These are phyloP conservation scores for Penicillium sp. DNA, from an alignment of 2,329 filamentous ascomycete genomes.

Conservation along the genomic window DNA sequence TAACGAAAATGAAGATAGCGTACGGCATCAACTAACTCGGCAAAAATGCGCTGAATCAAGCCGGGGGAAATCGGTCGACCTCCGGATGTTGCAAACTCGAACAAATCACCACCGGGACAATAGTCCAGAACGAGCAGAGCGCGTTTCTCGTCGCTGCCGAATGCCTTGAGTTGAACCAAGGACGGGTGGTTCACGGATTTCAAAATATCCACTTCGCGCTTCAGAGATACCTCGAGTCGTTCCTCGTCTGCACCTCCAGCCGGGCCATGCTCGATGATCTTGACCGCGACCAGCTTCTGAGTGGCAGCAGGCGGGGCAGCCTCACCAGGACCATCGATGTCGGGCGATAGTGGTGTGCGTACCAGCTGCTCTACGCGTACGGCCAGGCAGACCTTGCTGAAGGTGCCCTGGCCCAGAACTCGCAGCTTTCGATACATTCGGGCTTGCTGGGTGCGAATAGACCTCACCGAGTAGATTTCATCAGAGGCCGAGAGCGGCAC, in stretches of 20 bases:
- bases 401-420: constrained; percentile 84
- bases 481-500: constrained; percentile 20
- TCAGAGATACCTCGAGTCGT: constrained; percentile 85
- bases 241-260: constrained; percentile 90
- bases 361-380: constrained; percentile 65
- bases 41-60: constrained; percentile 78
- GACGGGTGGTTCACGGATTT: constrained; percentile 83
- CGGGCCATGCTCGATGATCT: constrained; percentile 91
- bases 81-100: constrained; percentile 78
- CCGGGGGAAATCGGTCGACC: constrained; percentile 62
- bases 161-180: constrained; percentile 84
- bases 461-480: constrained; percentile 68
- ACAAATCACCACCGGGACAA: constrained; percentile 89
- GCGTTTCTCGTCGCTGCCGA: constrained; percentile 75
- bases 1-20: constrained; percentile 76
- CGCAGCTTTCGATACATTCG: constrained; percentile 76
- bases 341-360: constrained; percentile 22
- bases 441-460: constrained; percentile 63
- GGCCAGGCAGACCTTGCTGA: constrained; percentile 88
- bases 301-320: constrained; percentile 47
- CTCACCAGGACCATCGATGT: constrained; percentile 8
- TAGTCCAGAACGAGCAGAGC: constrained; percentile 85
- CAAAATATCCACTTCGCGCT: constrained; percentile 92
- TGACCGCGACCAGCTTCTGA: constrained; percentile 86
- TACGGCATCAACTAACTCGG: constrained; percentile 80